Base-by-base conservation (phyloP, 169 alveolate genomes). In the Cyclospora cayetanensis region DNA sequence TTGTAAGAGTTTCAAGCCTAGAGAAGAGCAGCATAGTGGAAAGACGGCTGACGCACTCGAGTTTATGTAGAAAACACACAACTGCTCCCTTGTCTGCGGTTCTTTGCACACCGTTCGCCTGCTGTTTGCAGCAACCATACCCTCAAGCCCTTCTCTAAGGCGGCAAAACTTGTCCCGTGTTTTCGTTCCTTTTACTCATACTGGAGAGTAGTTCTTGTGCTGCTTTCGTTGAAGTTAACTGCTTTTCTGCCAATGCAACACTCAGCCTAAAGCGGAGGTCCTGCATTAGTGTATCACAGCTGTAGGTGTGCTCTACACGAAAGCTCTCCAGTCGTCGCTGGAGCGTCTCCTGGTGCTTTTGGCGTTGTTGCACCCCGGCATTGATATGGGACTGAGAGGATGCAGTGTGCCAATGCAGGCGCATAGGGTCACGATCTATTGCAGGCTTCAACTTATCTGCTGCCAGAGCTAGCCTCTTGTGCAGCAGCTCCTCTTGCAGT, bases 231-330 rank as follows among this genome's bases (percentile, higher is more conserved):
- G 27, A 4, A 18, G 63, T 1, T 5, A 74, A 27, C 1, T 74
- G 63, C 25, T 27, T 9, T 20, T 42, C 85, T 41, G 85, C 85
- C 7, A 74, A n/a, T 1, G 55, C 85, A 1, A 27, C 37, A n/a
- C 85, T 74, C 42, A 74, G 63, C 5, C 85, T 12, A n/a, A 39
- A 74, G 39, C 85, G 85, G n/a, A 74, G 11, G 42, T 74, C 85
- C 20, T 74, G 18, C 85, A 74, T 74, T 18, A 74, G 20, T 11
- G 31, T 41, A 27, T 3, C 39, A 63, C 85, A 15, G 85, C 85
- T 74, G 39, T 39, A 74, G 65, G 65, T n/a, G n/a, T 37, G 12
- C 22, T 74, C 39, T 0, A 74, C 85, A 3, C 42, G 39, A n/a
- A 74, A 74, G 1, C 65, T 74, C 12, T 9, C n/a, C 2, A 74